A percentile compares a stretch with the other conserved stretches of the same genome.
These are phyloP conservation scores for Serendipita sp. DNA, from an alignment of 768 basidiomycete species.

Conservation along the genomic window DNA sequence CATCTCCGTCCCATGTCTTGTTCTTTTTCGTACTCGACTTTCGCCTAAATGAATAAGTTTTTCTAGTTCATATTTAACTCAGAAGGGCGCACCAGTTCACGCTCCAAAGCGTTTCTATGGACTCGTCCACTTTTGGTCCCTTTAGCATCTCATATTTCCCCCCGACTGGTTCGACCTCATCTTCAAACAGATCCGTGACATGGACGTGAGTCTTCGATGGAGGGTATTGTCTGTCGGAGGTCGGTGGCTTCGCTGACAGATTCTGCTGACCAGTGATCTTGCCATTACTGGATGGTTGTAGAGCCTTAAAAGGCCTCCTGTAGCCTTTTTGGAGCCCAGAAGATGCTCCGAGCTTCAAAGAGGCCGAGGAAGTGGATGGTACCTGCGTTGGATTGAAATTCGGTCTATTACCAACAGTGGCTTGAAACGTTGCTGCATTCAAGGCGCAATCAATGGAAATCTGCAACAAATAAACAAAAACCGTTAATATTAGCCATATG, in stretches of 20 bases:
- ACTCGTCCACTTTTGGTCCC: neutral
- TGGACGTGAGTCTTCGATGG: neutral
- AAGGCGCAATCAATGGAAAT: slow-evolving; percentile 12
- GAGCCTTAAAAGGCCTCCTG: neutral
- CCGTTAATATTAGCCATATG: neutral
- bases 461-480: neutral
- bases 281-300: neutral
- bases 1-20: slow-evolving; percentile 23
- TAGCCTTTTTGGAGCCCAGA: neutral
- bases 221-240: neutral
- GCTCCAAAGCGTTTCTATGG: slow-evolving; percentile 1
- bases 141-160: too few relatives aligned
- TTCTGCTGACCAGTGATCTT: neutral
- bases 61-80: neutral
- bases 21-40: slow-evolving; percentile 18
- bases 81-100: slow-evolving; percentile 7
- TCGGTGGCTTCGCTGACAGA: neutral
- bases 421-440: neutral
- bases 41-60: slow-evolving; percentile 11
- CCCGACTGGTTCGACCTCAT: neutral
- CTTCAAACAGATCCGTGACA: neutral
- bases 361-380: neutral
- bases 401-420: neutral
- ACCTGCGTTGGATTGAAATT: neutral
- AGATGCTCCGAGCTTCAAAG: neutral